A percentile compares a stretch with the other conserved stretches of the same genome.
phyloP scores from a whole-genome alignment of 148 eudicot genomes.

The Polygonum maritimum region DNA sequence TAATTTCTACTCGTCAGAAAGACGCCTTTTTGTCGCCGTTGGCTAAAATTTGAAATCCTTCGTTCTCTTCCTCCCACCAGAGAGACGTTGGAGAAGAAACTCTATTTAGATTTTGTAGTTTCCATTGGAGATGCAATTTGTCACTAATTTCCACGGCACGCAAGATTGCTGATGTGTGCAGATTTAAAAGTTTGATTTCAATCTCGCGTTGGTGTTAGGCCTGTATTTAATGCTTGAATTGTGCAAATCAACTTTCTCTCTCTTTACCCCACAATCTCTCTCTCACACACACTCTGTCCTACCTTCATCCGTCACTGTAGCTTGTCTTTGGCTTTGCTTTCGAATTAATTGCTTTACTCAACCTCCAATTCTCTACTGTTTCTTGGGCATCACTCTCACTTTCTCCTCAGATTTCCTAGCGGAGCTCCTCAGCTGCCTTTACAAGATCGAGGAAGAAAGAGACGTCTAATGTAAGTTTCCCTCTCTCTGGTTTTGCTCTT shows the following conservation, averaged over 20 bases:
- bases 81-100: constrained; percentile 54
- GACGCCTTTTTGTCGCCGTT: constrained; percentile 22
- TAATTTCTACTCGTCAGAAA: not conserved
- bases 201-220: not conserved
- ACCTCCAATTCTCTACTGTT: not conserved
- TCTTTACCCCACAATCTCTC: not conserved
- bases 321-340: not conserved
- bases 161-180: not conserved
- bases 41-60: constrained; percentile 38
- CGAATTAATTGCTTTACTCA: constrained; percentile 8
- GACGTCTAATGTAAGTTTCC: not conserved
- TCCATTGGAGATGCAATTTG: not conserved
- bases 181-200: constrained; percentile 3
- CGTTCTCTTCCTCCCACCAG: constrained; percentile 25
- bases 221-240: constrained; percentile 12
- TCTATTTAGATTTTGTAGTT: constrained; percentile 20
- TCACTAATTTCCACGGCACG: constrained; percentile 7
- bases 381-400: not conserved
- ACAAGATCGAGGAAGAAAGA: not conserved
- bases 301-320: constrained; percentile 8
- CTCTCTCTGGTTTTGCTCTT: not conserved
- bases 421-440: not conserved
- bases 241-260: constrained; percentile 4
- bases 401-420: not conserved
- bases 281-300: not conserved